Evolutionary conservation across 345 rosid species (phyloP).

Genomic region (Erodium maritimum): DNA sequence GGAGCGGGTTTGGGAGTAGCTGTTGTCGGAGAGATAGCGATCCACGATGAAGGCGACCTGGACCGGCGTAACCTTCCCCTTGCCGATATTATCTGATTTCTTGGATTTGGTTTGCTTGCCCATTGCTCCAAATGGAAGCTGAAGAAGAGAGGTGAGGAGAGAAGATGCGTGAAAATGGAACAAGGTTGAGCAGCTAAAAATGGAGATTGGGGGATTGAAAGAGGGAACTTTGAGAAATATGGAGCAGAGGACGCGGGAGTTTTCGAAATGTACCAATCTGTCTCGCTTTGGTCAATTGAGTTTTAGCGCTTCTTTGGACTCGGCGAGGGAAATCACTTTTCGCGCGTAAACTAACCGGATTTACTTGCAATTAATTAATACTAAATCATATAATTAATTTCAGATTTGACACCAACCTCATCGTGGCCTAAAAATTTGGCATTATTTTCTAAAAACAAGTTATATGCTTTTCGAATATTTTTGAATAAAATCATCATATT

Average conservation of each 20-base stretch:
- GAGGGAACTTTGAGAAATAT: not conserved
- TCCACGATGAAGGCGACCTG: conserved; percentile 83
- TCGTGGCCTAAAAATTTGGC: too few species aligned
- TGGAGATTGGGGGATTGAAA: too few species aligned
- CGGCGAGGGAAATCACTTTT: not conserved
- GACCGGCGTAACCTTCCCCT: conserved; percentile 56
- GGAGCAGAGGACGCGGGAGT: not conserved
- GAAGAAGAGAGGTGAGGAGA: too few species aligned
- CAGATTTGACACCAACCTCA: too few species aligned
- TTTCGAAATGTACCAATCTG: not conserved
- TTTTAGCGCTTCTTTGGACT: not conserved
- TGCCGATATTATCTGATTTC: conserved; percentile 30
- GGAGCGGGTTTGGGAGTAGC: conserved; percentile 40
- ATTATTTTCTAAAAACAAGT: too few species aligned
- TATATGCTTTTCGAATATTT: too few species aligned
- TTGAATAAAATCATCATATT: too few species aligned
- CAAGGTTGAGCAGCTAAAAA: too few species aligned
- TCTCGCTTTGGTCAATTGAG: too few species aligned
- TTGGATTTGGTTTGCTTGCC: conserved; percentile 40
- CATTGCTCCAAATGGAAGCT: conserved; percentile 34
- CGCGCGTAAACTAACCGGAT: not conserved
- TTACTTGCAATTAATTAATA: too few species aligned
- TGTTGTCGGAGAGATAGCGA: conserved; percentile 67
- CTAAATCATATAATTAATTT: too few species aligned
- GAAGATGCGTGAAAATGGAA: too few species aligned